Evolutionary conservation across 177 flowering plant species (phyloP).

Genomic region (Vitis hybrid): DNA sequence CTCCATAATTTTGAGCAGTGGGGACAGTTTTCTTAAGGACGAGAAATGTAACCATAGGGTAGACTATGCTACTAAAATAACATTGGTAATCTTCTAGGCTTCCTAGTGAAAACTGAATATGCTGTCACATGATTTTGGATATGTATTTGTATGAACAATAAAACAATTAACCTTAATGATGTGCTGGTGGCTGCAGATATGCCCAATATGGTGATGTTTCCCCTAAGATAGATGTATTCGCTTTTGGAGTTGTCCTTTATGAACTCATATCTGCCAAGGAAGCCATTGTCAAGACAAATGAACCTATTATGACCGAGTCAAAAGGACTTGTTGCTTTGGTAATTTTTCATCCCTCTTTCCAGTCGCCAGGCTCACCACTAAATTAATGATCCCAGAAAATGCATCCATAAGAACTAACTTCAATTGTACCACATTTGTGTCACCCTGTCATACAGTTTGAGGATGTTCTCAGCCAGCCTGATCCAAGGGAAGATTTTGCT

Average conservation of each 20-base stretch:
- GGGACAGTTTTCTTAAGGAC: no score
- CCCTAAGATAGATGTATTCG: conserved; percentile 37
- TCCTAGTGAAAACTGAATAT: no score
- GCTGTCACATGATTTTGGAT: neutral
- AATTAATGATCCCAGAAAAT: neutral
- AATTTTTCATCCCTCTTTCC: conserved; percentile 7
- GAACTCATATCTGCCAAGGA: conserved; percentile 42
- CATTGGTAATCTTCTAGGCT: no score
- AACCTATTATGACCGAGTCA: conserved; percentile 12
- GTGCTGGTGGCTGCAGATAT: conserved; percentile 20
- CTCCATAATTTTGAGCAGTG: no score
- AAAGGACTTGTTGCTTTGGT: conserved; percentile 35
- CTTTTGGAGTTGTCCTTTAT: conserved; percentile 43
- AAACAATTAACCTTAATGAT: neutral
- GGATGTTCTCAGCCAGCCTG: conserved; percentile 32
- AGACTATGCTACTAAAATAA: no score
- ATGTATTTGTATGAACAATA: neutral
- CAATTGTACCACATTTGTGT: neutral
- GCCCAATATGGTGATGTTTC: conserved; percentile 35
- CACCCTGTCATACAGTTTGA: conserved; percentile 41
- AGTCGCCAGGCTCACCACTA: neutral
- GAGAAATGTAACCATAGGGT: no score
- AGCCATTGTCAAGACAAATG: conserved; percentile 31
- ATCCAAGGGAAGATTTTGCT: conserved; percentile 27
- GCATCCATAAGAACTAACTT: neutral